Evolutionary conservation across 2,329 filamentous ascomycete genomes (phyloP).

Genomic region (Ophioceras dolichostomum): DNA sequence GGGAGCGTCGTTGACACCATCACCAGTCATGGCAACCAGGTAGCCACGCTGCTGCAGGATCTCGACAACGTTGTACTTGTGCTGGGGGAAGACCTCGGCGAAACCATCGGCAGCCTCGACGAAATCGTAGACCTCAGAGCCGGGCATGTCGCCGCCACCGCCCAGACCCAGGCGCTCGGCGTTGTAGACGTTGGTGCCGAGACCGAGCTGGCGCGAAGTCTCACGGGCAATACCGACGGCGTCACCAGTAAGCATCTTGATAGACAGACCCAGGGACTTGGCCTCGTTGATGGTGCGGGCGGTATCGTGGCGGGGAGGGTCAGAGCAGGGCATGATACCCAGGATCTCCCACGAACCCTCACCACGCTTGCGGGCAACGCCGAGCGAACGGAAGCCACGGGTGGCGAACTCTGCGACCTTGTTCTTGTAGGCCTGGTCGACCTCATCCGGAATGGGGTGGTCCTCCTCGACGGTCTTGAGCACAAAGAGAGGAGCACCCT

Average conservation of each 20-base stretch:
- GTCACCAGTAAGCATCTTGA: constrained; percentile 95
- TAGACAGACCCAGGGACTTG: constrained; percentile 74
- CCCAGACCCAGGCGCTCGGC: constrained; percentile 84
- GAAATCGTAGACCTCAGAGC: constrained; percentile 90
- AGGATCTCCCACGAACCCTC: constrained; percentile 80
- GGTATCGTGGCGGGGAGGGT: constrained; percentile 84
- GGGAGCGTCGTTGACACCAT: constrained; percentile 88
- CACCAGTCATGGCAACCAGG: constrained; percentile 91
- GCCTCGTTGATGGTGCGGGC: constrained; percentile 84
- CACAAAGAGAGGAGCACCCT: constrained; percentile 81
- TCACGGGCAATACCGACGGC: constrained; percentile 88
- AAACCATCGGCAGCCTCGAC: constrained; percentile 92
- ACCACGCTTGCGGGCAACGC: constrained; percentile 81
- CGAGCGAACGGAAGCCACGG: constrained; percentile 87
- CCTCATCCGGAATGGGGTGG: constrained; percentile 61
- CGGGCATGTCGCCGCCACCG: constrained; percentile 84
- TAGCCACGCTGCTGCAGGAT: constrained; percentile 89
- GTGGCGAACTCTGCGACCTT: constrained; percentile 85
- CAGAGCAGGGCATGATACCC: constrained; percentile 89
- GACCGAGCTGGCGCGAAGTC: constrained; percentile 80
- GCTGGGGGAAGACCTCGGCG: constrained; percentile 87
- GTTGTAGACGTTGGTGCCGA: constrained; percentile 89
- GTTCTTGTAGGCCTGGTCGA: constrained; percentile 81
- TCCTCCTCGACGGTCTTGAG: constrained; percentile 81
- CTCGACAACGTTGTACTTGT: constrained; percentile 91